Conservation (phyloP, 2,329 filamentous ascomycete genomes). For the Hysterium pulicare region DNA sequence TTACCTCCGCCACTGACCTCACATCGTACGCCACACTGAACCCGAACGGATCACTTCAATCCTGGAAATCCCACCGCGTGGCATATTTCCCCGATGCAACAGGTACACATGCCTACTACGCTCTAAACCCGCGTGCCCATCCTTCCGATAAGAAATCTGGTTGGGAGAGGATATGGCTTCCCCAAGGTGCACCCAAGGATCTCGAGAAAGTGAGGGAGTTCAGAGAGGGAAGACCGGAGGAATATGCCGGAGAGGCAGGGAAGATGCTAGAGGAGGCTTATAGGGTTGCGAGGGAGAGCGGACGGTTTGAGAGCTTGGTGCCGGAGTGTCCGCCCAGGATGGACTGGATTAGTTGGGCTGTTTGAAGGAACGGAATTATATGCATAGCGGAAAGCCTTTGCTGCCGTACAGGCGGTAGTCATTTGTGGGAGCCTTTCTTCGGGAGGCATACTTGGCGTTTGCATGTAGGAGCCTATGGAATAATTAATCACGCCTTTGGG, state of each 20-base stretch:
- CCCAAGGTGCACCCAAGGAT: constrained; percentile 49
- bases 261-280: constrained; percentile 58
- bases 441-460: too few species aligned
- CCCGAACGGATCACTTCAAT: constrained; percentile 47
- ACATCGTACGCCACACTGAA: constrained; percentile 46
- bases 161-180: constrained; percentile 3
- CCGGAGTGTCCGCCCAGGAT: constrained; percentile 74
- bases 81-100: constrained; percentile 51
- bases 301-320: constrained; percentile 59
- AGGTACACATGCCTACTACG: constrained; percentile 50
- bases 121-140: constrained; percentile 12
- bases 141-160: neutral
- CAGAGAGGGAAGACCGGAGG: constrained; percentile 57
- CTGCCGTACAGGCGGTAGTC: too few species aligned
- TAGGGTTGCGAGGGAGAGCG: constrained; percentile 60
- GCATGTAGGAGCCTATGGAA: too few species aligned
- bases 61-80: too few species aligned
- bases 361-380: too few species aligned
- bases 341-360: constrained; percentile 72
- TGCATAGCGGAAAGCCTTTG: too few species aligned
- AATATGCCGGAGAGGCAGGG: constrained; percentile 58
- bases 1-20: constrained; percentile 46
- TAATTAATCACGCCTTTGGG: too few species aligned
- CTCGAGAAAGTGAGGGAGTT: constrained; percentile 59
- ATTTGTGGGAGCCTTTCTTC: too few species aligned